These are phyloP conservation scores for Podaxis sp. DNA, from an alignment of 768 basidiomycete genomes.

Conservation along the genomic window DNA sequence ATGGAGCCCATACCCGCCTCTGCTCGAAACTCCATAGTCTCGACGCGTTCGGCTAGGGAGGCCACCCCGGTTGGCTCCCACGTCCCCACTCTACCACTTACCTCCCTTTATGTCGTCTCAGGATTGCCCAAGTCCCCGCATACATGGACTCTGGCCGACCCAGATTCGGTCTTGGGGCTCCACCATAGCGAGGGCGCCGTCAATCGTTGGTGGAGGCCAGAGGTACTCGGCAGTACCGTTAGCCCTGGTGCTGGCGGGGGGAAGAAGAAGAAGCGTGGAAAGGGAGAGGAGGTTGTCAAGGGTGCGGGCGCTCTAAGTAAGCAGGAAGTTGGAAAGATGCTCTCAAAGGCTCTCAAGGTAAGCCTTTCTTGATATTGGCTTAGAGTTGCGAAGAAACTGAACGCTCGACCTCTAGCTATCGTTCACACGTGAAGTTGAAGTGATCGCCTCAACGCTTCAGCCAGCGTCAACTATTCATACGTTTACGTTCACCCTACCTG, in stretches of 20 bases:
- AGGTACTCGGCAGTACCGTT: conserved; percentile 86
- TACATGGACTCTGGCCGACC: conserved; percentile 88
- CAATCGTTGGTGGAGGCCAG: conserved; percentile 87
- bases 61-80: conserved; percentile 59
- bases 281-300: conserved; percentile 65
- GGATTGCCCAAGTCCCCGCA: conserved; percentile 88
- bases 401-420: conserved; percentile 57
- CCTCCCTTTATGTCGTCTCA: conserved; percentile 84
- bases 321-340: conserved; percentile 87
- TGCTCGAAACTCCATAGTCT: conserved; percentile 73
- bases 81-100: conserved; percentile 70
- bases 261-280: conserved; percentile 70
- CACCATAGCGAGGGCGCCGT: conserved; percentile 86
- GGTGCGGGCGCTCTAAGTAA: conserved; percentile 81
- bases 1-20: conserved; percentile 88
- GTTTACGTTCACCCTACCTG: conserved; percentile 85
- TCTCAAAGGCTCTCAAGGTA: conserved; percentile 89
- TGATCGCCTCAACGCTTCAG: conserved; percentile 92
- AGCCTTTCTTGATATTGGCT: conserved; percentile 17
- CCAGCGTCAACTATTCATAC: conserved; percentile 91
- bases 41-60: conserved; percentile 66
- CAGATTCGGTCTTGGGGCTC: conserved; percentile 77
- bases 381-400: conserved; percentile 12
- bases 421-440: conserved; percentile 89
- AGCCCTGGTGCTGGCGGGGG: conserved; percentile 82